phyloP scores from a whole-genome alignment of 768 basidiomycete genomes.

The Boletus edulis region DNA sequence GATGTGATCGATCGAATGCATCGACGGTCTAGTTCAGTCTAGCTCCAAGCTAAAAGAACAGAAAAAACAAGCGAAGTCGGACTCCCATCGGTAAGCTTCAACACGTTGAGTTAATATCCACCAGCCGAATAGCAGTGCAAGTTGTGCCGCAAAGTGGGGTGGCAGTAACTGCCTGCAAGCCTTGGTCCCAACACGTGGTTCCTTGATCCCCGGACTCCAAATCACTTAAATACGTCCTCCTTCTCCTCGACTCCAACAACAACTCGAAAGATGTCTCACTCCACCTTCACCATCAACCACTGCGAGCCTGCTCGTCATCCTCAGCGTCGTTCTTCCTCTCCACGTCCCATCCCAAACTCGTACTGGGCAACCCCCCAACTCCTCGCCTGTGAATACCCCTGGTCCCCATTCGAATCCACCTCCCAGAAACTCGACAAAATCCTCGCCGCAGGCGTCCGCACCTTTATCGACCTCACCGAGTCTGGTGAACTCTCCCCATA shows the following conservation, averaged over 20 bases:
- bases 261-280: conserved; percentile 9
- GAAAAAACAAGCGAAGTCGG: background rate
- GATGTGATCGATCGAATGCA: conserved; percentile 13
- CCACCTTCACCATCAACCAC: conserved; percentile 8
- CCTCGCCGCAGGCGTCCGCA: conserved; percentile 68
- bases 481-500: conserved; percentile 73
- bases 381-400: conserved; percentile 82
- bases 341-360: conserved; percentile 73
- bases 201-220: background rate
- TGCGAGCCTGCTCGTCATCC: background rate
- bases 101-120: conserved; percentile 3
- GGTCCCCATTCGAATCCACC: conserved; percentile 52
- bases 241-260: conserved; percentile 1
- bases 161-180: conserved; percentile 10
- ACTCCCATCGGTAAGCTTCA: background rate
- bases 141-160: background rate
- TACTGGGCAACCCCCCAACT: conserved; percentile 78
- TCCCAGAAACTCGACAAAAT: conserved; percentile 73
- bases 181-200: background rate
- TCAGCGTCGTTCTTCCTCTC: conserved; percentile 19
- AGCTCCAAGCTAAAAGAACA: background rate
- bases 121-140: conserved; percentile 8
- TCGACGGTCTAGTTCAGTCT: conserved; percentile 9
- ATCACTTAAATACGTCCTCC: conserved; percentile 12
- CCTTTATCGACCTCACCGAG: conserved; percentile 85